phyloP scores from a whole-genome alignment of 257 asterid species.

The Eucommia ulmoides region DNA sequence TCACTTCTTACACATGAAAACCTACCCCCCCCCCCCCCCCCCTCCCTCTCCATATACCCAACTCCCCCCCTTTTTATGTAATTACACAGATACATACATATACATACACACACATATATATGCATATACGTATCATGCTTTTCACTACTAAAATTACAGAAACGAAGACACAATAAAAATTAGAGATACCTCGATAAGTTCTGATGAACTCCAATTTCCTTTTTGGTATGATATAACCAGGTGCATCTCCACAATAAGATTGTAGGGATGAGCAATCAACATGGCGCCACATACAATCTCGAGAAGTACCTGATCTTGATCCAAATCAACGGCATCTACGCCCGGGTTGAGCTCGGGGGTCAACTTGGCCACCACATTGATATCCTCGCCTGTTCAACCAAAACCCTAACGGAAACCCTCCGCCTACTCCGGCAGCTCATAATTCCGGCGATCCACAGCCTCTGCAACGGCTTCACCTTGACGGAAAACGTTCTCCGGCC shows the following conservation, averaged over 20 bases:
- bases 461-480: slow-evolving; percentile 45
- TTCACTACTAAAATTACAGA: too few species aligned
- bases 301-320: slow-evolving; percentile 58
- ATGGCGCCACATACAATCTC: slow-evolving; percentile 67
- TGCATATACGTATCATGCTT: too few species aligned
- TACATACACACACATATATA: too few species aligned
- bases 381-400: slow-evolving; percentile 65
- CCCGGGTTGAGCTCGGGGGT: slow-evolving; percentile 73
- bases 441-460: slow-evolving; percentile 52
- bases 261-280: slow-evolving; percentile 46
- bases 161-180: too few species aligned
- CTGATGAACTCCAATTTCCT: too few species aligned
- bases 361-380: slow-evolving; percentile 51
- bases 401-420: slow-evolving; percentile 64
- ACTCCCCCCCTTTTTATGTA: too few species aligned
- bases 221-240: too few species aligned
- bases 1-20: too few species aligned
- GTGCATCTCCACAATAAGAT: slow-evolving; percentile 73
- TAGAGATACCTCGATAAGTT: too few species aligned
- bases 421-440: slow-evolving; percentile 65
- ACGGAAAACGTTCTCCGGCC: slow-evolving; percentile 59
- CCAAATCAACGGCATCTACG: slow-evolving; percentile 53
- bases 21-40: too few species aligned
- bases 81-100: too few species aligned
- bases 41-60: too few species aligned